Percentiles rank a stretch among this genome's conserved stretches.
Evolutionary conservation across 495 filamentous ascomycete species (phyloP).

Genomic region (Hyaloscypha bicolor): DNA sequence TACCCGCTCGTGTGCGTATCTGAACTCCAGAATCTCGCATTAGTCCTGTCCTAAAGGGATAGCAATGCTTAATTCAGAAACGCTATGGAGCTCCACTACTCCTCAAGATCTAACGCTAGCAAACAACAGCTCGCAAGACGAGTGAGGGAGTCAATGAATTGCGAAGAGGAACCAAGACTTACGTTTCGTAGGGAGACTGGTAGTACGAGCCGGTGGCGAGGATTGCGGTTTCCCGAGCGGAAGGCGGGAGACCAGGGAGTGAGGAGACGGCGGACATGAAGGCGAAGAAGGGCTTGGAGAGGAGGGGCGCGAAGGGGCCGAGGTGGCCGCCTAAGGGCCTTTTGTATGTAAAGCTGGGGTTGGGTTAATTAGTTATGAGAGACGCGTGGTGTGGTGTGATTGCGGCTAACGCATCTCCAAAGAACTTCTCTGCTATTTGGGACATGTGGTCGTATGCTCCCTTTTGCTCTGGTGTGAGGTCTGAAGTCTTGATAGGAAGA

Average conservation of each 20-base stretch:
- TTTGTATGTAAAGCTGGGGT: constrained; percentile 3
- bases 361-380: background rate
- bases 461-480: background rate
- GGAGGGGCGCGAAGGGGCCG: background rate
- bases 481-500: constrained; percentile 2
- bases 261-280: background rate
- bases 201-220: constrained; percentile 3
- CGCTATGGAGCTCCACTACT: no score
- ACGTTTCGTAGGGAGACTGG: background rate
- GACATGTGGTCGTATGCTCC: background rate
- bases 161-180: no score
- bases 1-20: constrained; percentile 1
- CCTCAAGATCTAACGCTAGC: no score
- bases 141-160: no score
- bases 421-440: background rate
- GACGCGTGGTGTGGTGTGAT: background rate
- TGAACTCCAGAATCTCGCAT: no score
- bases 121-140: no score
- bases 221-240: constrained; percentile 4
- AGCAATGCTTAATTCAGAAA: no score
- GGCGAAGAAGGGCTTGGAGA: background rate
- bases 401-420: background rate
- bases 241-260: background rate
- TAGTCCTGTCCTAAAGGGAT: no score
- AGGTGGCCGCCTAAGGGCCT: background rate